A percentile compares a stretch with the other conserved stretches of the same genome.
Evolutionary conservation across 1,284 basidiomycete species (phyloP).

Genomic region (Malassezia sp.): DNA sequence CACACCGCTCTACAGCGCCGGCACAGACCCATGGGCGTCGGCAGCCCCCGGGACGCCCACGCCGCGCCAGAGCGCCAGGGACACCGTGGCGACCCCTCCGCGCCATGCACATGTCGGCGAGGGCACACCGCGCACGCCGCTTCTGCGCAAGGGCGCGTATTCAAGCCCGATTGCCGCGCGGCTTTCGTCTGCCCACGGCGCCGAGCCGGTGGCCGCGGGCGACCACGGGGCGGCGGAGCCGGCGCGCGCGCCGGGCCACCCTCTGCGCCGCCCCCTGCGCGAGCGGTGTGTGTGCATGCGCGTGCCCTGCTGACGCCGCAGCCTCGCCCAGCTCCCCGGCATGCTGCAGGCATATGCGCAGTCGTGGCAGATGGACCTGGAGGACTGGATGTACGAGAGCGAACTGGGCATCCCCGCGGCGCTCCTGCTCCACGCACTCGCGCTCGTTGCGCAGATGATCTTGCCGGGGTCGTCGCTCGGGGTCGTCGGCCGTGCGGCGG

Average conservation of each 20-base stretch:
- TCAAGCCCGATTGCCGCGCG: constrained; percentile 1
- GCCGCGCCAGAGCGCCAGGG: no score
- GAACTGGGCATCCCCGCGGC: constrained; percentile 7
- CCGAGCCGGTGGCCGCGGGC: no score
- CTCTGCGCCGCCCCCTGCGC: no score
- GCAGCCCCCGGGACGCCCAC: no score
- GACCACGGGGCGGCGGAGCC: no score
- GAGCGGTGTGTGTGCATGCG: no score
- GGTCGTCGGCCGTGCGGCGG: not conserved
- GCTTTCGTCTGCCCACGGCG: no score
- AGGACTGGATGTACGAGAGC: constrained; percentile 1
- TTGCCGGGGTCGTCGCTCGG: constrained; percentile 12
- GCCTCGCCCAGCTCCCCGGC: not conserved
- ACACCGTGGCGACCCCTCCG: no score
- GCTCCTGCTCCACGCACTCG: constrained; percentile 3
- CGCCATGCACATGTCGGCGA: not conserved
- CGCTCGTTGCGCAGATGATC: constrained; percentile 11
- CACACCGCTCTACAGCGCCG: no score
- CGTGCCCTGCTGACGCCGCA: not conserved
- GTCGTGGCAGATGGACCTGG: constrained; percentile 10
- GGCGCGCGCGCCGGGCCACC: no score
- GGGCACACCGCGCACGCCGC: not conserved
- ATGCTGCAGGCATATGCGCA: not conserved
- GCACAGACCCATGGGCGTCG: no score
- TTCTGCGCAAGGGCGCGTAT: constrained; percentile 14